Evolutionary conservation across 2,329 filamentous ascomycete genomes (phyloP), one percentile per base, ranked within the genome.

Genomic region (Ceratocystis lukuohia): DNA sequence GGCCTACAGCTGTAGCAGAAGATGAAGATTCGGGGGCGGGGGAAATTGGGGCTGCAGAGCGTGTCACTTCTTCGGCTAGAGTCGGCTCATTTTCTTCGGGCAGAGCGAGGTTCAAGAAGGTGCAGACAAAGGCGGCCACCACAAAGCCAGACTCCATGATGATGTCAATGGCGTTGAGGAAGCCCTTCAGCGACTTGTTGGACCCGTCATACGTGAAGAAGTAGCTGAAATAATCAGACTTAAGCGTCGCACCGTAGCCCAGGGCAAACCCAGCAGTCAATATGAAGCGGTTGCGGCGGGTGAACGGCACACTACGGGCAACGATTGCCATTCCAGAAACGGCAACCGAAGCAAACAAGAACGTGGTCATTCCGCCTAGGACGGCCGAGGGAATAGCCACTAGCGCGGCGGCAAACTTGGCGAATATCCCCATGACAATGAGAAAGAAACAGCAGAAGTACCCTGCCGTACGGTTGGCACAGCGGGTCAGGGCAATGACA

Each of bases 301-400:
- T 91, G 73, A 93, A 92, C 0, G 84, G 80, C 1, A 88, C 83
- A 45, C 82, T 82, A 20, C 84, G 83, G 2, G 83, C 80, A 69
- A 94, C 85, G 71, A 94, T 92, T 62, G 87, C 82, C 68, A 94
- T 84, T 70, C 90, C 90, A 0, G 86, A 88, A 1, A 91, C 86
- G 1, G 88, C 85, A 5, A 94, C 89, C 3, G 88, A 83, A 68
- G 81, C 82, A 77, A 92, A 94, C 25, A 94, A 80, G 74, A 94
- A 94, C 0, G 88, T 91, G 0, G 89, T 88, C 86, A 88, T 88
- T 61, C 85, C 86, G 46, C 85, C 86, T 1, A 88, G 79, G 1
- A 88, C 84, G 0, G 84, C 73, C 1, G 80, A 75, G 0, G 89
- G 89, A 69, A 94, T 93, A 3, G 88, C 82, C 3, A 90, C 88